Evolutionary conservation across 495 filamentous ascomycete genomes (phyloP).

Genomic region (Daldinia vernicosa): DNA sequence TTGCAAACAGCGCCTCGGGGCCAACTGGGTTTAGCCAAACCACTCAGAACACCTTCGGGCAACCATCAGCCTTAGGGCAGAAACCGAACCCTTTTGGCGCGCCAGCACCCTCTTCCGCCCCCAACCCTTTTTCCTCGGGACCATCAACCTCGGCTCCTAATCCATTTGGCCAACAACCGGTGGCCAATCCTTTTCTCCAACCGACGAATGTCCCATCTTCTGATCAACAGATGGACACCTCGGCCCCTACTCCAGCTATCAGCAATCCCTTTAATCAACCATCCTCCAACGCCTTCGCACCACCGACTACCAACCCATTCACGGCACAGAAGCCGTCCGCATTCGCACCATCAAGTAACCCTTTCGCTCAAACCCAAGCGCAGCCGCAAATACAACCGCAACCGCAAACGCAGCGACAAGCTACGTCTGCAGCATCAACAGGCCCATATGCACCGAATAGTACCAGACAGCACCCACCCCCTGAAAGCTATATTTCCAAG

Average conservation of each 20-base stretch:
- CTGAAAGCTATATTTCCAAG: conserved; percentile 49
- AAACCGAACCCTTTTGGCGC: conserved; percentile 36
- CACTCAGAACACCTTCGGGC: conserved; percentile 35
- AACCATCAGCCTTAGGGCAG: conserved; percentile 37
- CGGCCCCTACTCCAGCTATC: conserved; percentile 25
- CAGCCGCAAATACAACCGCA: conserved; percentile 27
- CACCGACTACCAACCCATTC: conserved; percentile 26
- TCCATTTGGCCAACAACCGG: conserved; percentile 49
- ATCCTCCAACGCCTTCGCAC: conserved; percentile 14
- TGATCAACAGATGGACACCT: conserved; percentile 44
- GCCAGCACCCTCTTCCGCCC: conserved; percentile 24
- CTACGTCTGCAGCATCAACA: conserved; percentile 8
- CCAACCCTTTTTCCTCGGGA: conserved; percentile 39
- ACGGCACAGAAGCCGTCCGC: conserved; percentile 11
- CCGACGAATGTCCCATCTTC: conserved; percentile 7
- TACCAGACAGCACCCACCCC: conserved; percentile 55
- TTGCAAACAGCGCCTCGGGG: conserved; percentile 44
- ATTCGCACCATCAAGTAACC: conserved; percentile 27
- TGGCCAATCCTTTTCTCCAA: conserved; percentile 44
- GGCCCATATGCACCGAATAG: conserved; percentile 54
- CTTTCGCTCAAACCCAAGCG: conserved; percentile 33
- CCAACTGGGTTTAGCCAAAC: conserved; percentile 36
- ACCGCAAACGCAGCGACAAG: conserved; percentile 11
- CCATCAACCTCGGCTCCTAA: conserved; percentile 39
- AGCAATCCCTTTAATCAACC: conserved; percentile 35